Percentiles rank a stretch among this genome's conserved stretches.
These are phyloP conservation scores for Gleditsia sinensis DNA, from an alignment of 306 rosid genomes.

Conservation along the genomic window DNA sequence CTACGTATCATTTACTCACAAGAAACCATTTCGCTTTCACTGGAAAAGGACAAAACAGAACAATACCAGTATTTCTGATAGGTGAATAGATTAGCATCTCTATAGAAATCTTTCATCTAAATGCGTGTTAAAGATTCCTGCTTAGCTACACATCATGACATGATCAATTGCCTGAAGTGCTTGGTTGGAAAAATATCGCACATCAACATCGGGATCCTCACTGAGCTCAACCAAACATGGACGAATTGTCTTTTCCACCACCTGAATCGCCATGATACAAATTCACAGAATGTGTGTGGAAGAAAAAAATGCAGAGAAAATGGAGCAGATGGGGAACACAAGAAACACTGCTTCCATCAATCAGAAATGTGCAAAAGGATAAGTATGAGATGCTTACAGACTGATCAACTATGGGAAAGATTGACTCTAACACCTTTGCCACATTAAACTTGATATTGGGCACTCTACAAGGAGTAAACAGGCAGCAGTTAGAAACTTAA, in stretches of 20 bases:
- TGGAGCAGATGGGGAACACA: slow-evolving; percentile 6
- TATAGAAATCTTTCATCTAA: slow-evolving; percentile 30
- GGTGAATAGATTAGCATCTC: slow-evolving; percentile 32
- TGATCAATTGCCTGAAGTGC: slow-evolving; percentile 86
- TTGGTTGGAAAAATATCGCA: slow-evolving; percentile 85
- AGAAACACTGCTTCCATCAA: not conserved
- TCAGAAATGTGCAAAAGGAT: not conserved
- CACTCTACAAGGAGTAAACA: slow-evolving; percentile 57
- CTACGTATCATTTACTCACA: slow-evolving; percentile 10
- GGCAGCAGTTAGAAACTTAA: slow-evolving; percentile 35
- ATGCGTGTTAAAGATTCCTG: slow-evolving; percentile 27
- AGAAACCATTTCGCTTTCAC: slow-evolving; percentile 30
- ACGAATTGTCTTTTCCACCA: slow-evolving; percentile 83
- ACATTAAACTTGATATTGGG: slow-evolving; percentile 96
- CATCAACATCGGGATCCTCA: slow-evolving; percentile 97
- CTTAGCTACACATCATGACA: slow-evolving; percentile 87
- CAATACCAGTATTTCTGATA: slow-evolving; percentile 14
- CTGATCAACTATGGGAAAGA: slow-evolving; percentile 89
- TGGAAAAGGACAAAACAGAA: slow-evolving; percentile 30
- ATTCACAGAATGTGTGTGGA: slow-evolving; percentile 18
- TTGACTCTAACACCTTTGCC: slow-evolving; percentile 88
- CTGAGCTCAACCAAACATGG: slow-evolving; percentile 89
- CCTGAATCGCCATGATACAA: slow-evolving; percentile 54
- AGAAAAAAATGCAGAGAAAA: not conserved
- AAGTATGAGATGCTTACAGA: slow-evolving; percentile 59